Percentiles rank a stretch among this genome's conserved stretches.
phyloP scores from a whole-genome alignment of 495 filamentous ascomycete genomes.

The Acidiella bohemica region DNA sequence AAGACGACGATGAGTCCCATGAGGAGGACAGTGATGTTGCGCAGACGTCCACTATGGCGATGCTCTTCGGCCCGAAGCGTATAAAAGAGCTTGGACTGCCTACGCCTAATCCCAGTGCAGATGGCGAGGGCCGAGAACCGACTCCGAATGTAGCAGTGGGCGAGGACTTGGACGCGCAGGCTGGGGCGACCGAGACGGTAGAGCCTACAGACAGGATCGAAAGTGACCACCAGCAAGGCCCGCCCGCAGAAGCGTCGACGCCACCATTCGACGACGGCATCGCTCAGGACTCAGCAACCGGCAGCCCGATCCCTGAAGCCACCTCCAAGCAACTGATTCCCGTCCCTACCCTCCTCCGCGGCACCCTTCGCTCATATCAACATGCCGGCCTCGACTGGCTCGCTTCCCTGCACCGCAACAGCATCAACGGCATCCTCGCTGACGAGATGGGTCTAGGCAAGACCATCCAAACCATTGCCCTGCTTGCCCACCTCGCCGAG shows the following conservation, averaged over 20 bases:
- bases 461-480: slow-evolving; percentile 94
- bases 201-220: not conserved
- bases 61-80: slow-evolving; percentile 11
- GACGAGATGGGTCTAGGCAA: slow-evolving; percentile 99
- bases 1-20: slow-evolving; percentile 19
- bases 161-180: slow-evolving; percentile 4
- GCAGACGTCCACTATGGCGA: slow-evolving; percentile 1
- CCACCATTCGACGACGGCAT: not conserved
- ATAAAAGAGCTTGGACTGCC: slow-evolving; percentile 16
- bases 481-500: slow-evolving; percentile 86
- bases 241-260: not conserved
- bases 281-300: not conserved
- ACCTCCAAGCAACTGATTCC: slow-evolving; percentile 43
- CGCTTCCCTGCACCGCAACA: slow-evolving; percentile 75
- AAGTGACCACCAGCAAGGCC: no score
- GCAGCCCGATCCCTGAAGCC: slow-evolving; percentile 1
- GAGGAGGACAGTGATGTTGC: slow-evolving; percentile 8
- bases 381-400: slow-evolving; percentile 96
- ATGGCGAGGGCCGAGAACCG: slow-evolving; percentile 11
- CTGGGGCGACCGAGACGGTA: not conserved
- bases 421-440: slow-evolving; percentile 94
- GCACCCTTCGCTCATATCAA: slow-evolving; percentile 89
- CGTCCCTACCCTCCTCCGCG: slow-evolving; percentile 77
- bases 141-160: slow-evolving; percentile 1
- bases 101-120: slow-evolving; percentile 18